These are phyloP conservation scores for Castanea crenata DNA, from an alignment of 306 rosid species.

Conservation along the genomic window DNA sequence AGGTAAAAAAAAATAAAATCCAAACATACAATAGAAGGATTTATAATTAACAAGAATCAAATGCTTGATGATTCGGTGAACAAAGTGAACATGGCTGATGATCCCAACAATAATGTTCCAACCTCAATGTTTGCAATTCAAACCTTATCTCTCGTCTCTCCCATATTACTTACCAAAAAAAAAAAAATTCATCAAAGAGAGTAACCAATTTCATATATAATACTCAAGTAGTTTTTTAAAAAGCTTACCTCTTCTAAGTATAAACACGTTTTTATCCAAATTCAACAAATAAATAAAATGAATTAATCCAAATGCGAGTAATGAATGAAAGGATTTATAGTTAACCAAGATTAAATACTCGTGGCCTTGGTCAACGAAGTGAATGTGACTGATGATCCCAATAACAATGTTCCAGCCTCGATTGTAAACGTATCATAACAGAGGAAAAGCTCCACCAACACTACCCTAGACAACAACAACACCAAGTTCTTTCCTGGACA, in stretches of 20 bases:
- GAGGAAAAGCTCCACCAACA: conserved; percentile 40
- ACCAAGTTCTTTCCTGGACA: conserved; percentile 44
- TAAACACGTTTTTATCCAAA: too few species aligned
- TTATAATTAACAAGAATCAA: not conserved
- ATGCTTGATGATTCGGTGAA: conserved; percentile 16
- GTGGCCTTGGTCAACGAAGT: conserved; percentile 28
- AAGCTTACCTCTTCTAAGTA: too few species aligned
- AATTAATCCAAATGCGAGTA: too few species aligned
- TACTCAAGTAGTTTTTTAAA: too few species aligned
- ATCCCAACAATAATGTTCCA: conserved; percentile 1
- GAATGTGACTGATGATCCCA: conserved; percentile 31
- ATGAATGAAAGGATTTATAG: not conserved
- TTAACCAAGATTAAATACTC: not conserved
- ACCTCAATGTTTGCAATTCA: not conserved
- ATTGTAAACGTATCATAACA: conserved; percentile 35
- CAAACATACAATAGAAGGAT: too few species aligned
- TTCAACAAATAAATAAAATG: too few species aligned
- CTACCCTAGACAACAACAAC: conserved; percentile 21
- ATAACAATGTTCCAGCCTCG: conserved; percentile 5
- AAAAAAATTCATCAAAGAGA: too few species aligned
- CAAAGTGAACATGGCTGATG: conserved; percentile 25
- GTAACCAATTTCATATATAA: too few species aligned
- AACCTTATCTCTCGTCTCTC: too few species aligned
- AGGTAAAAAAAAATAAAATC: too few species aligned
- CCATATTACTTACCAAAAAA: too few species aligned